Conservation (phyloP, 495 filamentous ascomycete species). For the Xylaria longipes region DNA sequence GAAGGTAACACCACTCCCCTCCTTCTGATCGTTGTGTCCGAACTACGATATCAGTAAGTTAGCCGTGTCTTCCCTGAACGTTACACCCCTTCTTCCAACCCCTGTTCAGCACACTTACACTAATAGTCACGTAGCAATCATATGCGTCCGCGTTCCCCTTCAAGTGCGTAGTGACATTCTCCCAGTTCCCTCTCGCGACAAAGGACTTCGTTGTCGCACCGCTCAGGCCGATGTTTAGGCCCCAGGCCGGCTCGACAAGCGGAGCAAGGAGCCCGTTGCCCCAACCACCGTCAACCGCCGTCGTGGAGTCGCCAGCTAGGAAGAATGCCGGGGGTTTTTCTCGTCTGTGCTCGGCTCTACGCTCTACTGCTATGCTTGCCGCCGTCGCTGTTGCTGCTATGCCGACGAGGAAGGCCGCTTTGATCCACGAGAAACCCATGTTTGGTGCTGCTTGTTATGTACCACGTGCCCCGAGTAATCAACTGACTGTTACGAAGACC, state of each 20-base stretch:
- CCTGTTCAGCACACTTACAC: slow-evolving; percentile 31
- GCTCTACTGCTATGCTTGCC: neutral
- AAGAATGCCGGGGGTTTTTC: slow-evolving; percentile 50
- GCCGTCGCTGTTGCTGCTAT: neutral
- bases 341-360: neutral
- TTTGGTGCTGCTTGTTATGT: neutral
- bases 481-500: neutral
- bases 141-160: slow-evolving; percentile 36
- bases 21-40: slow-evolving; percentile 64
- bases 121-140: slow-evolving; percentile 55
- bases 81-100: neutral
- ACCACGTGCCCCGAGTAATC: neutral
- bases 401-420: neutral
- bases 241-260: slow-evolving; percentile 48
- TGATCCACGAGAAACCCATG: slow-evolving; percentile 1
- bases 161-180: slow-evolving; percentile 44
- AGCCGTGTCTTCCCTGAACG: slow-evolving; percentile 3
- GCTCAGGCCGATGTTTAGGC: slow-evolving; percentile 56
- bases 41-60: slow-evolving; percentile 45
- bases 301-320: slow-evolving; percentile 61
- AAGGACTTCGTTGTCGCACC: slow-evolving; percentile 61
- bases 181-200: slow-evolving; percentile 54
- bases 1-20: slow-evolving; percentile 43
- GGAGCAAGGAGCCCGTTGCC: slow-evolving; percentile 58
- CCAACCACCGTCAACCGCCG: slow-evolving; percentile 55